Conservation (phyloP, 768 basidiomycete genomes). For the Auriscalpium orientale region DNA sequence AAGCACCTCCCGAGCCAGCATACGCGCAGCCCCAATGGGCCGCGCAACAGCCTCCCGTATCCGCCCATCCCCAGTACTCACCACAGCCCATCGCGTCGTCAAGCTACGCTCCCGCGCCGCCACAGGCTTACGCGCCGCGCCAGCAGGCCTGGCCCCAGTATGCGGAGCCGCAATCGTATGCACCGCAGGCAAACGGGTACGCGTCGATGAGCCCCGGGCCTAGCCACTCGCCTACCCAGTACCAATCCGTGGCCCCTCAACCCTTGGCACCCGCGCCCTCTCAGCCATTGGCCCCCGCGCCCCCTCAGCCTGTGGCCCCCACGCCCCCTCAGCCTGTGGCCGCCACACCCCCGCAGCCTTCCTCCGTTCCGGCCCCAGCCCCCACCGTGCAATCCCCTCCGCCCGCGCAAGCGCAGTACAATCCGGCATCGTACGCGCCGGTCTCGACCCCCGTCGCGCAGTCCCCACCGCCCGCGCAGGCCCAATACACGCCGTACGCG, state of each 20-base stretch:
- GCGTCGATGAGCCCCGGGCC: neutral
- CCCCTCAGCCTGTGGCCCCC: too few relatives aligned
- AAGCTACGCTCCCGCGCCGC: constrained; percentile 1
- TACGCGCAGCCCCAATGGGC: constrained; percentile 4
- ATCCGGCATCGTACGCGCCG: constrained; percentile 22
- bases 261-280: neutral
- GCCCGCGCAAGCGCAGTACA: constrained; percentile 17
- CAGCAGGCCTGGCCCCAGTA: constrained; percentile 7
- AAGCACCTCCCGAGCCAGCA: constrained; percentile 1
- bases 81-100: constrained; percentile 2
- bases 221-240: constrained; percentile 7
- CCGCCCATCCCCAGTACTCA: neutral
- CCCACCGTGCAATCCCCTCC: constrained; percentile 8
- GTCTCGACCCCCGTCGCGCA: constrained; percentile 6
- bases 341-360: neutral
- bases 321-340: neutral
- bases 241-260: constrained; percentile 21
- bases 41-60: neutral
- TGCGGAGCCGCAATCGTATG: neutral
- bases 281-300: neutral
- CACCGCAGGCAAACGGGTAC: constrained; percentile 2
- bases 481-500: neutral
- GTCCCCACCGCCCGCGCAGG: constrained; percentile 13
- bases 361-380: neutral
- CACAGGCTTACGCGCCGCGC: constrained; percentile 1